Evolutionary conservation across 2,329 filamentous ascomycete species (phyloP).

Genomic region (Colletotrichum gigasporum): DNA sequence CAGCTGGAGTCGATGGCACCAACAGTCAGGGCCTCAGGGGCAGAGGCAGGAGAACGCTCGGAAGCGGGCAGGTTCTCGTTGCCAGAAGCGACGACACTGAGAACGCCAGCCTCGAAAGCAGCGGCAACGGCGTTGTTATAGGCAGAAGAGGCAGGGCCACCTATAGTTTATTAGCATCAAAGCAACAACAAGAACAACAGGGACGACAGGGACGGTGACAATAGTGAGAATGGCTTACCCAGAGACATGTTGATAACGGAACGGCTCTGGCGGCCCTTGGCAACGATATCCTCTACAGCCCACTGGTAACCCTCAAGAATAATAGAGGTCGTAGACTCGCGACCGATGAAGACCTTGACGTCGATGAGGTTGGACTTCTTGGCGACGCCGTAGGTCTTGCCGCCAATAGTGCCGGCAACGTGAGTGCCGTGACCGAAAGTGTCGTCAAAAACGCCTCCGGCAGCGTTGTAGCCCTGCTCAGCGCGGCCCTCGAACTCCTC

Average conservation of each 20-base stretch:
- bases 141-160: conserved; percentile 52
- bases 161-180: conserved; percentile 34
- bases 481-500: conserved; percentile 45
- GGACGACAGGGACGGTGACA: no score
- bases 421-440: conserved; percentile 55
- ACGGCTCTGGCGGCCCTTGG: conserved; percentile 36
- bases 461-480: conserved; percentile 31
- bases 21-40: conserved; percentile 59
- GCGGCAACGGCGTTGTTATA: conserved; percentile 60
- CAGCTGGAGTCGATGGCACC: conserved; percentile 55
- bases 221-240: not conserved
- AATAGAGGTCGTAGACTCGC: conserved; percentile 39
- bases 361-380: conserved; percentile 53
- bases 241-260: conserved; percentile 58
- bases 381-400: conserved; percentile 49
- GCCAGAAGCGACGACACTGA: conserved; percentile 64
- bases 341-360: conserved; percentile 54
- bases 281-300: conserved; percentile 44
- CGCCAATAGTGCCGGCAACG: conserved; percentile 47
- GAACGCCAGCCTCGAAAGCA: conserved; percentile 56
- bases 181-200: not conserved
- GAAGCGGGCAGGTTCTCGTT: conserved; percentile 51
- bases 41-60: conserved; percentile 57
- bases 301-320: conserved; percentile 44
- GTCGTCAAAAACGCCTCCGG: conserved; percentile 39